A percentile compares a stretch with the other conserved stretches of the same genome.
These are phyloP conservation scores for Raphanus hybrid DNA, from an alignment of 441 rosid genomes.

Conservation along the genomic window DNA sequence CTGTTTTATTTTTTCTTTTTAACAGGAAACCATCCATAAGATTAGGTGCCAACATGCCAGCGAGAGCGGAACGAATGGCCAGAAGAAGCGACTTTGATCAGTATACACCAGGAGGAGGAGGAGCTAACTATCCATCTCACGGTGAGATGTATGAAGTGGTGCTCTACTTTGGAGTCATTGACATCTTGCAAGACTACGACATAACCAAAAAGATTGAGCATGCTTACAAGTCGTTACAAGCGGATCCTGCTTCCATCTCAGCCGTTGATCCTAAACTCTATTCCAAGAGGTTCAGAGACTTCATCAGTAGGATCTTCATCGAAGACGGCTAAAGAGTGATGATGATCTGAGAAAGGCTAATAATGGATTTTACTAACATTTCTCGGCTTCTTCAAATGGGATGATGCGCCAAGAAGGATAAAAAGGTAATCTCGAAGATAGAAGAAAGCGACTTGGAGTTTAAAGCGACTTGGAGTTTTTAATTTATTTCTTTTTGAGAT, in stretches of 20 bases:
- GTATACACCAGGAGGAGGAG: conserved; percentile 44
- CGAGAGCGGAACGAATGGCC: conserved; percentile 45
- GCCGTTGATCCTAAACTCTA: conserved; percentile 62
- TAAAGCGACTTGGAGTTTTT: conserved; percentile 19
- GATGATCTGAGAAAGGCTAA: conserved; percentile 10
- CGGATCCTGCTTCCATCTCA: conserved; percentile 55
- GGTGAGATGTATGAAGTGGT: conserved; percentile 53
- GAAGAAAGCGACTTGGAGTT: conserved; percentile 19
- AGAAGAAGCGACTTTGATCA: conserved; percentile 49
- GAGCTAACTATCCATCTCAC: conserved; percentile 43
- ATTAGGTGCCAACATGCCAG: conserved; percentile 51
- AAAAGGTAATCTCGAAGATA: conserved; percentile 21
- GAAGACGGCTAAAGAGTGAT: conserved; percentile 46
- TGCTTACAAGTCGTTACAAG: conserved; percentile 55
- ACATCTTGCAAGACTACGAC: conserved; percentile 61
- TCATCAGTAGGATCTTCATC: conserved; percentile 52
- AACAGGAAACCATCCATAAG: conserved; percentile 46
- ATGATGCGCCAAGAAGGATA: conserved; percentile 6
- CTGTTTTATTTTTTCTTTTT: background rate
- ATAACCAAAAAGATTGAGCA: conserved; percentile 55
- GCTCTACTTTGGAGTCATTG: conserved; percentile 56
- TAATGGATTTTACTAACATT: conserved; percentile 21
- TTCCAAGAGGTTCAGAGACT: conserved; percentile 57
- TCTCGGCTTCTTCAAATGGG: conserved; percentile 18
- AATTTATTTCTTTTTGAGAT: conserved; percentile 24